Evolutionary conservation across 345 rosid species (phyloP).

Genomic region (Boechera divaricarpa): DNA sequence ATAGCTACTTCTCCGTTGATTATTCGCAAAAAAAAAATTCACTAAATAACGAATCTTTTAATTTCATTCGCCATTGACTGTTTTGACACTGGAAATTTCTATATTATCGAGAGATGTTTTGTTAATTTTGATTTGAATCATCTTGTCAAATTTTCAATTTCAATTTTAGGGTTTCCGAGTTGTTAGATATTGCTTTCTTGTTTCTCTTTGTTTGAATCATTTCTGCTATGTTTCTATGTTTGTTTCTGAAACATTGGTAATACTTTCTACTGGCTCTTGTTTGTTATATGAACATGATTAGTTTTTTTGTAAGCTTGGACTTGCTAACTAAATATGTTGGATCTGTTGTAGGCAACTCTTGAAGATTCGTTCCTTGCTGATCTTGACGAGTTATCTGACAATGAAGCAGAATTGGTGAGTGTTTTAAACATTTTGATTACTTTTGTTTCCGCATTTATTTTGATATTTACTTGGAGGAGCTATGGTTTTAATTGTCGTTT

Average conservation of each 20-base stretch:
- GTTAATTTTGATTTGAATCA: neutral
- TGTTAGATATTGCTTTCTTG: neutral
- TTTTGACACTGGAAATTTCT: neutral
- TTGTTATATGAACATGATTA: too few relatives aligned
- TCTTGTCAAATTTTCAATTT: neutral
- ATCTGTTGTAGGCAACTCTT: slow-evolving; percentile 68
- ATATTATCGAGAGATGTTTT: neutral
- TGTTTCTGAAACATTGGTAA: too few relatives aligned
- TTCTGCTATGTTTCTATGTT: neutral
- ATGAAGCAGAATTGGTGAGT: slow-evolving; percentile 78
- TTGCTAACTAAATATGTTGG: neutral
- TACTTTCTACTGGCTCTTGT: too few relatives aligned
- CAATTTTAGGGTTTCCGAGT: slow-evolving; percentile 1
- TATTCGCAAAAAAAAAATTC: too few relatives aligned
- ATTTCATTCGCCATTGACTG: neutral
- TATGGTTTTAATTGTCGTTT: slow-evolving; percentile 23
- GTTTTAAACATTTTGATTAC: neutral
- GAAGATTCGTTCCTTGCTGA: slow-evolving; percentile 95
- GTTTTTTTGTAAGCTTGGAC: neutral
- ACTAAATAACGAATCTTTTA: neutral
- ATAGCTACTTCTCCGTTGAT: neutral
- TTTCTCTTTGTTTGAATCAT: slow-evolving; percentile 8
- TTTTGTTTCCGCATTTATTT: neutral
- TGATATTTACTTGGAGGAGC: neutral
- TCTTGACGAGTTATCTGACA: slow-evolving; percentile 95